Base-by-base conservation (phyloP, 2,329 filamentous ascomycete genomes). In the Tetracladium maxilliforme region DNA sequence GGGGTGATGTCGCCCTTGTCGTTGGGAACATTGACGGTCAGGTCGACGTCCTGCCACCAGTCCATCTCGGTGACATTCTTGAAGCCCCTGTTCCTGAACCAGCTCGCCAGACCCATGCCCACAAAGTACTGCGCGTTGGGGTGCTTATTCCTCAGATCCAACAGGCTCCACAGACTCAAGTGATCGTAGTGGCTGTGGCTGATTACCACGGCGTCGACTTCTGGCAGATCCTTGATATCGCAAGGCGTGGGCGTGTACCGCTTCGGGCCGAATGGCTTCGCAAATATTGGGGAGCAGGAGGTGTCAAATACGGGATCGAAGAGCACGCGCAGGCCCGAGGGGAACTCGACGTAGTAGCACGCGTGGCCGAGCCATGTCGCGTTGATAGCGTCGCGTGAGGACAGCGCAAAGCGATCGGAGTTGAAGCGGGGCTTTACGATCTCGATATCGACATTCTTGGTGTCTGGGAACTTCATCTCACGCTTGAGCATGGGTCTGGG, bases 311-410 rank as follows among this genome's bases (percentile, higher is more conserved):
- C 86, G 2, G 87, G 87, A 43, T 94, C 87, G 47, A 93, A 94
- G 4, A 95, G 67, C 4, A 92, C 82, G 27, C 87, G 73, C 26
- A 95, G 59, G 1, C 87, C 87, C 10, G 68, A 65, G 3, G 84
- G 83, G 41, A 86, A 94, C 49, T 94, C 87, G 38, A 92, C 70
- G 42, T 82, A 86, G 56, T 84, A 93, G 56, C 84, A 93, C 4
- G 87, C 86, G 48, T 95, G 87, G 18, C 87, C 87, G 3, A 95
- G 70, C 87, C 87, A 94, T 20, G 87, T 95, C 17, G 86, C 81
- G 27, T 84, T 72, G 14, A 95, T 63, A 20, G 65, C n/a, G n/a
- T n/a, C 60, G 11, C 49, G 40, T 9, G 52, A 53, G 9, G 19
- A 15, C 8, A 13, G 14, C 21, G 64, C 67, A 5, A 61, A 50